phyloP scores from a whole-genome alignment of 768 basidiomycete species.

The Termitomyces sp. region DNA sequence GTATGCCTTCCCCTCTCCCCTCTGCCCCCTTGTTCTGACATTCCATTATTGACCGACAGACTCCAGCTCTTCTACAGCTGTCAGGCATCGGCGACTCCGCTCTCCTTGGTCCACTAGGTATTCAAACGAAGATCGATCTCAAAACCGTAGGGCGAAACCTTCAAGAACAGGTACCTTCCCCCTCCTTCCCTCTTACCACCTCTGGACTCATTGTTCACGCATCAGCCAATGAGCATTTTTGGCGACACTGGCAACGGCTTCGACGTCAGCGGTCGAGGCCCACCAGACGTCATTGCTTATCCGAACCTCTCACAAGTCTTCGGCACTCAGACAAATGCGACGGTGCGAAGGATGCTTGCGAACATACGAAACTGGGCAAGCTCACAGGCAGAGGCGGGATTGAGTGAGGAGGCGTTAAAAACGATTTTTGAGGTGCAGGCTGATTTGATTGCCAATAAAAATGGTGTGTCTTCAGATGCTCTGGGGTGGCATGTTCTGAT shows the following conservation, averaged over 20 bases:
- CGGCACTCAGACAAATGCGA: constrained; percentile 24
- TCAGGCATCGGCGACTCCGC: constrained; percentile 52
- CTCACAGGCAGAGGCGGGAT: constrained; percentile 33
- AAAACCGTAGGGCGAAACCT: constrained; percentile 51
- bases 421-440: constrained; percentile 42
- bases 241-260: constrained; percentile 37
- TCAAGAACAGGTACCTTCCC: constrained; percentile 41
- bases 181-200: background rate
- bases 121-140: constrained; percentile 39
- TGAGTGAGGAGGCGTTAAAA: constrained; percentile 35
- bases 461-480: constrained; percentile 23
- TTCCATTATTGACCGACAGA: constrained; percentile 15
- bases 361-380: constrained; percentile 37
- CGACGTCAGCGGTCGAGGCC: constrained; percentile 34
- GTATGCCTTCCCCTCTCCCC: constrained; percentile 10
- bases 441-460: constrained; percentile 39
- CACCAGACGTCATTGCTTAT: constrained; percentile 44
- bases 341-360: constrained; percentile 30
- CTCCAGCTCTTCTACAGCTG: constrained; percentile 44
- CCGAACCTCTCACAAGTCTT: constrained; percentile 48
- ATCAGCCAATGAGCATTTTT: constrained; percentile 35
- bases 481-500: background rate
- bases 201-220: background rate
- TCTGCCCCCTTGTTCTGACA: background rate
- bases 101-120: constrained; percentile 39